Base-by-base conservation (phyloP, 441 rosid species). In the Cnidoscolus chayamansa region DNA sequence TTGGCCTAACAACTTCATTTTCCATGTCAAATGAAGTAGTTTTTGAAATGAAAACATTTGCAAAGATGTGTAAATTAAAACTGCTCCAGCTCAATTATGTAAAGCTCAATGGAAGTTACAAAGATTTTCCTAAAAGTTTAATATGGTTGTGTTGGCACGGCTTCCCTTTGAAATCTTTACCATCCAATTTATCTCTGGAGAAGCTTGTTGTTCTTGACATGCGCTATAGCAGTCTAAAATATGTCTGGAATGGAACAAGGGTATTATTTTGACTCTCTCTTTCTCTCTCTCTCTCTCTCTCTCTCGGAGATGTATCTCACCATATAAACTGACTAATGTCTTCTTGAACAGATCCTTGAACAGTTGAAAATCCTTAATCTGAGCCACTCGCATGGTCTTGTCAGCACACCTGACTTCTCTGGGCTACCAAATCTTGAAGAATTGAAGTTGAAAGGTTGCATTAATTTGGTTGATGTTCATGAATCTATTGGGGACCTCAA, bases 281-380 rank as follows among this genome's bases (percentile, higher is more conserved):
- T 16, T 47, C 30, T n/a, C 11, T 68, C 37, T 54, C 51, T 45
- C 50, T 16, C 1, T 8, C 17, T 4, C 6, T 40, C 45, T 40
- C 45, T 40, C 7, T 40, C 45, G 5, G 40, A 35, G 25, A 25
- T 25, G 25, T 11, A 7, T 11, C 11, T 10, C 45, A 11, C 17
- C 35, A 15, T 8, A 17, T 31, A 32, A 25, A 49, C 58, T 67
- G 51, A 68, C 15, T 7, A 19, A 2, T 45, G 47, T 45, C 7
- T 6, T 86, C 57, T 63, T 30, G 51, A 74, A 67, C 83, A 73
- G 80, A 35, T 40, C 10, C 67, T 75, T 15, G 8, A 4, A 43
- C 67, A 63, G 35, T 73, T 84, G 54, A 84, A 84, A 60, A 71
- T 76, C 50, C 79, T 84, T 25, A 32, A 84, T 17, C 75, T 84